Base-by-base conservation (phyloP, 495 filamentous ascomycete species). In the Xylaria nigripes region DNA sequence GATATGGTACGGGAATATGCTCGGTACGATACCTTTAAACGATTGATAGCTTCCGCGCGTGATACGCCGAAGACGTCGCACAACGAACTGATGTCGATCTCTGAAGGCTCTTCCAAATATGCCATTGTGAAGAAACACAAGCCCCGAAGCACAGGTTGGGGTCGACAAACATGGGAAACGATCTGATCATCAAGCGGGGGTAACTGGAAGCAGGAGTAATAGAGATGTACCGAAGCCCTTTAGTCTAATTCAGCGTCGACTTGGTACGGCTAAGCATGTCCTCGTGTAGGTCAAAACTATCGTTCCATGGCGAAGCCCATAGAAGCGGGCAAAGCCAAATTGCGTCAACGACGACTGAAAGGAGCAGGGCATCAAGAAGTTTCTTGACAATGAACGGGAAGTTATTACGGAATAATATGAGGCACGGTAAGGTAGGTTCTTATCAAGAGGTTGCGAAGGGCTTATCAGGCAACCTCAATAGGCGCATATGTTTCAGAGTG, bases 1-100 rank as follows among this genome's bases (percentile, higher is more conserved):
- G 5, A 30, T 29, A n/a, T 6, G n/a, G 24, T 34, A 13, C 18
- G 44, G 40, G 10, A 36, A 34, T 1, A 32, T 29, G 48, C 29
- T 25, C 22, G 1, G 45, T n/a, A 16, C 36, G 0, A 15, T 65
- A 75, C 75, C 66, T 70, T 75, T 21, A 77, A 51, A 40, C 66
- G 68, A 16, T 48, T 59, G 36, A 74, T 63, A 6, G 63, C 67
- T 38, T 73, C 66, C 5, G 48, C 27, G 18, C 68, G 64, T 55
- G 46, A 38, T 6, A 75, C 36, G n/a, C 44, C 61, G 15, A 66
- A 57, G 41, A 73, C 46, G 29, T 60, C 54, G 40, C 61, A 45
- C 46, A 77, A 61, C 36, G 54, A 13, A n/a, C 19, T 2, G 29
- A 72, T 60, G 48, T 59, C 57, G 0, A 62, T 56, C 19, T 71